Evolutionary conservation across 140 eudicot genomes (phyloP).

Genomic region (Senecio squalidus): DNA sequence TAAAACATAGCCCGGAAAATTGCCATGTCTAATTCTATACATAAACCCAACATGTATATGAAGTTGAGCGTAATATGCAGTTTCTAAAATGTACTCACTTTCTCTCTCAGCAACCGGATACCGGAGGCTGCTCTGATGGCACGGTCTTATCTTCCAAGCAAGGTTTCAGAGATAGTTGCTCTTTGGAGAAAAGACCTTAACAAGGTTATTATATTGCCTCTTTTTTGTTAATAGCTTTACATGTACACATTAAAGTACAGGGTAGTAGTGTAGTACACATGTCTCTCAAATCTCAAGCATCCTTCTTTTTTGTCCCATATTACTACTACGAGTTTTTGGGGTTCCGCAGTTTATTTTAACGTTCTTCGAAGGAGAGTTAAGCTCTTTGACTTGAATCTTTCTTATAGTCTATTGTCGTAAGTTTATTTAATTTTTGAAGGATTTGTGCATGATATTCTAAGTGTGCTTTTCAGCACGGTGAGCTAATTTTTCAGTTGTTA

Average conservation of each 20-base stretch:
- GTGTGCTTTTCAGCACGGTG: conserved; percentile 3
- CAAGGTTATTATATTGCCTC: conserved; percentile 43
- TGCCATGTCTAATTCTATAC: background rate
- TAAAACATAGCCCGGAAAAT: background rate
- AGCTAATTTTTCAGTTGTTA: background rate
- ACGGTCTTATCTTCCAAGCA: conserved; percentile 94
- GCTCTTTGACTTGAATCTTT: background rate
- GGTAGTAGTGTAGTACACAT: background rate
- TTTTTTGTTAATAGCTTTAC: background rate
- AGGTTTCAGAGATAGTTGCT: conserved; percentile 84
- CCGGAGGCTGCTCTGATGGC: conserved; percentile 99
- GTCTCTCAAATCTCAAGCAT: background rate
- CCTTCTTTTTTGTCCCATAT: background rate
- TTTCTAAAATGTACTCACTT: background rate
- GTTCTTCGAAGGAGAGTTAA: background rate
- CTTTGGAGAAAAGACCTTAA: conserved; percentile 88
- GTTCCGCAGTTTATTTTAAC: background rate
- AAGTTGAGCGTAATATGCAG: background rate
- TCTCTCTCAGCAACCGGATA: conserved; percentile 61
- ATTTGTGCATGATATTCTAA: background rate
- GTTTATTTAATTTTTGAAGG: background rate
- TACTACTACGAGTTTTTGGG: background rate
- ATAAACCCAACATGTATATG: background rate
- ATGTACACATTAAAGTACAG: background rate
- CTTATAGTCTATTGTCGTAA: background rate